Base-by-base conservation (phyloP, 768 basidiomycete species). In the Jaapia argillacea region DNA sequence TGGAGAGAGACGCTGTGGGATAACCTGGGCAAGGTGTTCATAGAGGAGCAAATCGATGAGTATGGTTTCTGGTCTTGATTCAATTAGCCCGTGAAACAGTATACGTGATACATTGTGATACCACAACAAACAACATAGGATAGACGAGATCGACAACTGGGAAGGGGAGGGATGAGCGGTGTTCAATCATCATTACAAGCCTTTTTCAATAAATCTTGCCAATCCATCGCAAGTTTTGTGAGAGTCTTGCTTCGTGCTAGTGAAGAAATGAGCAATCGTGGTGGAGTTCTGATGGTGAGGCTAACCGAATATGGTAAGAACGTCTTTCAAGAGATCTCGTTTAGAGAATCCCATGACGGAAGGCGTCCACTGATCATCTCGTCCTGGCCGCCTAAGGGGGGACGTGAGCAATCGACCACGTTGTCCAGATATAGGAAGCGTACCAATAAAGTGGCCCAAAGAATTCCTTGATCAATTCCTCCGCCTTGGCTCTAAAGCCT, bases 381-480 rank as follows among this genome's bases (percentile, higher is more conserved):
- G 69, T 14, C 72, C 72, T 37, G 85, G 81, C 25, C 84, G 77
- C 77, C 85, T 85, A 54, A n/a, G 42, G 24, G 14, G 48, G 5
- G 3, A 38, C 28, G 27, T 20, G 27, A 20, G 6, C 33, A 45
- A 47, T 45, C 21, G 35, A 16, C 6, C 22, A 6, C 16, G 14
- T 16, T 4, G 25, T 4, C 41, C 28, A 5, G 27, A 41, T 33
- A 35, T 6, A 33, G 13, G 24, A 22, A 1, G 73, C 85, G 46
- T 55, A 93, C 93, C 81, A 85, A 62, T 88, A 94, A 28, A 92
- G 66, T 0, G 92, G 93, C 13, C 93, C 92, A 52, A 85, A 80
- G 42, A 98, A 69, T 49, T 97, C 96, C 60, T 76, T 83, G 40
- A 94, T 75, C 44, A 99, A 61, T 59, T 98, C 94, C 58, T 96